Evolutionary conservation across 1,284 basidiomycete species (phyloP), one percentile per base, ranked within the genome.

Genomic region (Cutaneotrichosporon dermatis): DNA sequence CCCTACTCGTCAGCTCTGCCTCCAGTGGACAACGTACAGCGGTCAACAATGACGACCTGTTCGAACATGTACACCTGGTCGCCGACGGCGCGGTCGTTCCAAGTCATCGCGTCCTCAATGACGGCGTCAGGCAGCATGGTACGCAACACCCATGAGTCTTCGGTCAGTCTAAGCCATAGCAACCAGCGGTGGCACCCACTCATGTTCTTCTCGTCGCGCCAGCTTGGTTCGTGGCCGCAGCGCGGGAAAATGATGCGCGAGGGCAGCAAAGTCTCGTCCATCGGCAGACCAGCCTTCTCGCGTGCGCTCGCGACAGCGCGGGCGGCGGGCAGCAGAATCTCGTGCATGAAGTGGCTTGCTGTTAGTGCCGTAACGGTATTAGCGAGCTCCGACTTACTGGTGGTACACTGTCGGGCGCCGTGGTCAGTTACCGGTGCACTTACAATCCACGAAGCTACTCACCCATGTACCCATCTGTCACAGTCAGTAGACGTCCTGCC

Each of bases 41-140:
- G 67, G 59, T 78, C 76, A 7, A 78, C 67, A 39, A 78, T 71
- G 13, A 78, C 72, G 6, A 70, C 68, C 37, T 65, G 65, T 45
- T 78, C 76, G 12, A 76, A 65, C 4, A 76, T 51, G n/a, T 71
- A 59, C 0, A 66, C 57, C 15, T 73, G 46, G n/a, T 70, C 73
- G 8, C 62, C 61, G 0, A 52, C 54, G 5, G 65, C 64, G 12
- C 70, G 58, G 50, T 71, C 69, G 8, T 63, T 55, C 69, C 69
- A 76, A 10, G 62, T 66, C 37, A 54, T 62, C 37, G 61, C 57
- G 58, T 76, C 75, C 54, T 76, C 73, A 48, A 77, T 63, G 6
- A 61, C 50, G 4, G 67, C 68, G 6, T 59, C 66, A 1, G 76
- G 76, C 3, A 74, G 42, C 10, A 69, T 62, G 42, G 66, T 70